phyloP scores from a whole-genome alignment of 2,329 filamentous ascomycete species.

The Blastomyces emzantsi region DNA sequence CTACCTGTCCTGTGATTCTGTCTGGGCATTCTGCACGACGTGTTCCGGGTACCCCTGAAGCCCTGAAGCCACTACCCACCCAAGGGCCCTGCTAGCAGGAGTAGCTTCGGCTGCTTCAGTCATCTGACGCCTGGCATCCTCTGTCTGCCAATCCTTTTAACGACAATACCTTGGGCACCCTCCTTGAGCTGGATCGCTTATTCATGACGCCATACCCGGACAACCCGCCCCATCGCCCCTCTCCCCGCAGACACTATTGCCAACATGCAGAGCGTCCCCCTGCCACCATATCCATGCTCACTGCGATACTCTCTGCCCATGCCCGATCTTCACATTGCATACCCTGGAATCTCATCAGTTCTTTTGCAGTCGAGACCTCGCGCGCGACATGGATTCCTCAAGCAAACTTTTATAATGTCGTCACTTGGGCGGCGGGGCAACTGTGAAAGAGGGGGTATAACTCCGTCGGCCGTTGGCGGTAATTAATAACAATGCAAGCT shows the following conservation, averaged over 20 bases:
- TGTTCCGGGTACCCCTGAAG: slow-evolving; percentile 4
- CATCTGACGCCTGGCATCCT: neutral
- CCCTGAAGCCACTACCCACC: neutral
- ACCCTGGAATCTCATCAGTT: slow-evolving; percentile 1
- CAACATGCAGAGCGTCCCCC: neutral
- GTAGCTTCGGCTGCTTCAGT: neutral
- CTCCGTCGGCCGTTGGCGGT: neutral
- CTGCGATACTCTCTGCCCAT: neutral
- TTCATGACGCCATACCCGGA: neutral
- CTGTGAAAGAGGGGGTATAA: neutral
- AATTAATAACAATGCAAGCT: neutral
- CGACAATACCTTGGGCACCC: neutral
- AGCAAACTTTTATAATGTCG: neutral
- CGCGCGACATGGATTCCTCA: neutral
- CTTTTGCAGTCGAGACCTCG: slow-evolving; percentile 1
- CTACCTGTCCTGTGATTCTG: neutral
- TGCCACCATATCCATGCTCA: neutral
- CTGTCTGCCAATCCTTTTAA: neutral
- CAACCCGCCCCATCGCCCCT: neutral
- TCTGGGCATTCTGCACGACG: neutral
- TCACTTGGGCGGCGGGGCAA: slow-evolving; percentile 3
- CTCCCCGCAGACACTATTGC: neutral
- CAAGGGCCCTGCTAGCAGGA: neutral
- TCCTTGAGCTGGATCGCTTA: neutral
- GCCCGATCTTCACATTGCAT: slow-evolving; percentile 2